These are phyloP conservation scores for Sarocladium brachiariae DNA, from an alignment of 2,329 filamentous ascomycete genomes.

Conservation along the genomic window DNA sequence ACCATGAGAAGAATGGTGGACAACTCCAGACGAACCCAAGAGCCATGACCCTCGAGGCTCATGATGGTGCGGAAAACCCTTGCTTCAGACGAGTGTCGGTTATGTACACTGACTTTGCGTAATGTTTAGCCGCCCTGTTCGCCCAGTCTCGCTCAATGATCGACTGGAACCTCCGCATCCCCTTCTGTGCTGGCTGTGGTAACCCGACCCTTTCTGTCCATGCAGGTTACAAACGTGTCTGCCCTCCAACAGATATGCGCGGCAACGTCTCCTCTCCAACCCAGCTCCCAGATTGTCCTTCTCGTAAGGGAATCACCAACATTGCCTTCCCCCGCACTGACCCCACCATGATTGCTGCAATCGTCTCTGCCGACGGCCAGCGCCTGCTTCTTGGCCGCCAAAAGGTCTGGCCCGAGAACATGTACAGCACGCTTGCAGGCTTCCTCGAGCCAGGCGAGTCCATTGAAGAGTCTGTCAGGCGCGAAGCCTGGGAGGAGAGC, in stretches of 20 bases:
- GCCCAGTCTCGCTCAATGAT: slow-evolving; percentile 81
- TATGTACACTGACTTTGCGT: not conserved
- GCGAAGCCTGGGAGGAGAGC: slow-evolving; percentile 82
- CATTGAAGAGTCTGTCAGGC: slow-evolving; percentile 74
- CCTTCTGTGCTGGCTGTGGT: slow-evolving; percentile 86
- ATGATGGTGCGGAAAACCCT: slow-evolving; percentile 44
- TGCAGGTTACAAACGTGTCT: slow-evolving; percentile 73
- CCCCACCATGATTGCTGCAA: slow-evolving; percentile 90
- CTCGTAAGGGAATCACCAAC: slow-evolving; percentile 81
- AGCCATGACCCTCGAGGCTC: slow-evolving; percentile 51
- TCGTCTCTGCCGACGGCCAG: slow-evolving; percentile 73
- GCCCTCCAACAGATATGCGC: slow-evolving; percentile 60
- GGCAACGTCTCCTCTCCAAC: slow-evolving; percentile 28
- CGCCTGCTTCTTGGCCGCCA: slow-evolving; percentile 77
- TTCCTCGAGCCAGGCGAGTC: slow-evolving; percentile 83
- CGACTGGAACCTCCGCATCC: slow-evolving; percentile 92
- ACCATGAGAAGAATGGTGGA: slow-evolving; percentile 47
- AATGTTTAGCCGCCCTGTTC: slow-evolving; percentile 68
- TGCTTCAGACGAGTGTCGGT: not conserved
- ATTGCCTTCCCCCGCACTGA: slow-evolving; percentile 88
- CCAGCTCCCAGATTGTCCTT: slow-evolving; percentile 63
- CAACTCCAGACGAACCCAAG: slow-evolving; percentile 62
- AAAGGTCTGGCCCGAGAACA: slow-evolving; percentile 74
- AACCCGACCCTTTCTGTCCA: slow-evolving; percentile 72
- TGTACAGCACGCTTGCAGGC: slow-evolving; percentile 84